Evolutionary conservation across 2,329 filamentous ascomycete genomes (phyloP).

Genomic region (Aspergillus udagawae): DNA sequence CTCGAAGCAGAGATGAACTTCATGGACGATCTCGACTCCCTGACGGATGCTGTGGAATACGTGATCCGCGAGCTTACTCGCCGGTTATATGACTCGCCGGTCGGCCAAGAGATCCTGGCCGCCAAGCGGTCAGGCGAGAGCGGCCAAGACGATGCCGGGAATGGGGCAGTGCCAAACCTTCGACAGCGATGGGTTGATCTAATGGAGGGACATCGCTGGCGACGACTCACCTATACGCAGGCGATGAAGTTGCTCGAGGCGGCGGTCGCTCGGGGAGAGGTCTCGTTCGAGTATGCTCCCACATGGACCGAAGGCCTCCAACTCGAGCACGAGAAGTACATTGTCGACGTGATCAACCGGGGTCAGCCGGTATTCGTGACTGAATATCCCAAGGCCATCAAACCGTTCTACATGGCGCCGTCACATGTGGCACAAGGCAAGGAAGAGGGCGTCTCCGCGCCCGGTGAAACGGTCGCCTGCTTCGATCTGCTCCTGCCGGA

Average conservation of each 20-base stretch:
- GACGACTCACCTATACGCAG: slow-evolving; percentile 75
- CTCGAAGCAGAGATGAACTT: slow-evolving; percentile 88
- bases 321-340: slow-evolving; percentile 86
- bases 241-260: slow-evolving; percentile 67
- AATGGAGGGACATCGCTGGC: slow-evolving; percentile 57
- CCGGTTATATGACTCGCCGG: slow-evolving; percentile 46
- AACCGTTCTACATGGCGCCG: slow-evolving; percentile 85
- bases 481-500: slow-evolving; percentile 87
- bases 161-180: slow-evolving; percentile 46
- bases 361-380: slow-evolving; percentile 81
- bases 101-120: slow-evolving; percentile 55
- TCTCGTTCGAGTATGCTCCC: slow-evolving; percentile 63
- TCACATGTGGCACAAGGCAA: slow-evolving; percentile 28
- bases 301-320: slow-evolving; percentile 72
- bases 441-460: not conserved
- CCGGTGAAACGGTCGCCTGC: slow-evolving; percentile 67
- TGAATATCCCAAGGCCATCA: slow-evolving; percentile 81
- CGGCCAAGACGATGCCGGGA: slow-evolving; percentile 30
- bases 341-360: slow-evolving; percentile 65
- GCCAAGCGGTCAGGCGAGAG: slow-evolving; percentile 42
- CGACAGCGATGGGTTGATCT: slow-evolving; percentile 70
- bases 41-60: slow-evolving; percentile 78
- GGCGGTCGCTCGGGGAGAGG: slow-evolving; percentile 48
- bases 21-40: slow-evolving; percentile 60
- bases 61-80: slow-evolving; percentile 62